Evolutionary conservation across 495 filamentous ascomycete species (phyloP), one percentile per base, ranked within the genome.

Genomic region (Aspergillus ostianus): DNA sequence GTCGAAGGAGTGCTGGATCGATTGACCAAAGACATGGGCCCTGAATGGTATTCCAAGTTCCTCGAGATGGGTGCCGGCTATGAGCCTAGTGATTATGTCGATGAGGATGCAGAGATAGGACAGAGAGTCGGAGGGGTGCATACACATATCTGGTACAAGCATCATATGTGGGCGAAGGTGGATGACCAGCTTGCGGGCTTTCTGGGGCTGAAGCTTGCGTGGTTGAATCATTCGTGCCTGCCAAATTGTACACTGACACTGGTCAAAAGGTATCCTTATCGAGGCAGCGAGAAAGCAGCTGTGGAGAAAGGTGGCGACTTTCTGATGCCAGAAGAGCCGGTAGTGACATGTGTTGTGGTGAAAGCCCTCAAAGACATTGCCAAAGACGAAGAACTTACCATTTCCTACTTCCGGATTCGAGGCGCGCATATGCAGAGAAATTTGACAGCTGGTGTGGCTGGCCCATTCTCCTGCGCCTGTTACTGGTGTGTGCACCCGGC

Each of bases 371-470:
- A 53, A 4, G 58, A 62, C 19, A 59, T 70, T 19, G 51, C 45
- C 1, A 57, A 59, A 9, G 66, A 66, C 21, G 61, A 64, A 60
- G 71, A 75, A 49, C 58, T 75, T 46, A 69, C 64, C 0, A 57
- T 75, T 17, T 18, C 59, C 1, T 67, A 67, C 46, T 49, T 51
- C 19, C 56, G 50, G 17, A 26, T 47, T 1, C 23, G 17, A 3
- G 64, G 61, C 1, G 4, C 10, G 2, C 1, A n/a, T 4, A 19
- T 18, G 12, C 26, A 19, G 17, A 53, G 62, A 6, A 48, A 49
- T 19, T 4, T 48, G 8, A 13, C 48, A 32, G 18, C 20, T 2
- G 17, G 20, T 6, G 9, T 10, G 1, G 45, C 20, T 4, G 49
- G 56, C 12, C 32, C 13, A 0, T 67, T 64, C 47, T 29, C 20